These are phyloP conservation scores for Rasamsonia emersonii DNA, from an alignment of 2,329 filamentous ascomycete genomes.

Conservation along the genomic window DNA sequence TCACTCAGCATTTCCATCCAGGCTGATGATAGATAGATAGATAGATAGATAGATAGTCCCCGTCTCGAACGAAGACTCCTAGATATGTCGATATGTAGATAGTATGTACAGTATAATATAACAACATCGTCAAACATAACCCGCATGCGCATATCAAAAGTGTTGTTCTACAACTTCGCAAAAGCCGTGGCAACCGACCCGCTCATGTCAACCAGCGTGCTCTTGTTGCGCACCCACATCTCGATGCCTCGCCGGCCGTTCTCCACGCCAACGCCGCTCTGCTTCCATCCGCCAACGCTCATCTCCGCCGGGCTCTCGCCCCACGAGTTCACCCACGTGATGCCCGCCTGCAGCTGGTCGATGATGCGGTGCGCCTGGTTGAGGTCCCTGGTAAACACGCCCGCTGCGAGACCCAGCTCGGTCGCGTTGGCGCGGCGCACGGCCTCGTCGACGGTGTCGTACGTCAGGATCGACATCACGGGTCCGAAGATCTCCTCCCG, in stretches of 20 bases:
- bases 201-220: constrained; percentile 75
- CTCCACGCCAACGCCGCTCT: constrained; percentile 79
- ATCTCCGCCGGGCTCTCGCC: constrained; percentile 88
- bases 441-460: constrained; percentile 61
- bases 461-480: constrained; percentile 72
- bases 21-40: constrained; percentile 1
- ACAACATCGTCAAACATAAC: too few relatives aligned
- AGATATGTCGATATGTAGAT: too few relatives aligned
- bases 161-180: constrained; percentile 57
- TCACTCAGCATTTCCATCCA: too few relatives aligned
- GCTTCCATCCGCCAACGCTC: constrained; percentile 87
- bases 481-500: constrained; percentile 84
- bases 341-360: constrained; percentile 66
- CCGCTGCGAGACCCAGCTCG: constrained; percentile 69
- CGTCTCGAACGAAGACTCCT: too few relatives aligned
- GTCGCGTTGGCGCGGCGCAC: constrained; percentile 68
- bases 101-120: too few relatives aligned
- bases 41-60: not conserved
- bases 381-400: constrained; percentile 71
- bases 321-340: constrained; percentile 91
- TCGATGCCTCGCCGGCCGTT: constrained; percentile 73
- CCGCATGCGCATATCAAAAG: too few relatives aligned
- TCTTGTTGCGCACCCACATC: constrained; percentile 80
- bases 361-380: constrained; percentile 65
- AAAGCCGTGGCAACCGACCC: constrained; percentile 65